Base-by-base conservation (phyloP, 1,284 basidiomycete species). In the Rhodotorula sp. region DNA sequence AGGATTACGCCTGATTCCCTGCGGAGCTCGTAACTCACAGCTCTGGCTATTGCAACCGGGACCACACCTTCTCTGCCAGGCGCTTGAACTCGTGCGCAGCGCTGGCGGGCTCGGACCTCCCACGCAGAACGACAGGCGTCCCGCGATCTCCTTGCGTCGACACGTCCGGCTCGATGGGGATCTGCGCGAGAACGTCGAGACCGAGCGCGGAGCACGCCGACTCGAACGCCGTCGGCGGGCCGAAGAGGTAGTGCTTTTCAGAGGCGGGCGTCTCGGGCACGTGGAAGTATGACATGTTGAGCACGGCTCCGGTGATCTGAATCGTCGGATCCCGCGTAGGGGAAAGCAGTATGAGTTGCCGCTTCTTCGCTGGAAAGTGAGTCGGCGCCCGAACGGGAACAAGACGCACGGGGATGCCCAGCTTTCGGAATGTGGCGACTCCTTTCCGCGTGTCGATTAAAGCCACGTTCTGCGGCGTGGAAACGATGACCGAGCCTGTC, bases 381-480 rank as follows among this genome's bases (percentile, higher is more conserved):
- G 8, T 12, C 10, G 38, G 10, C 12, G 12, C 10, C 38, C 38
- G 38, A 43, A 43, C 38, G 38, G 38, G 38, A 43, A 16, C 43
- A 45, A 8, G 31, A 76, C 82, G 68, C 62, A 95, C 93, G 0
- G 95, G 95, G 2, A 97, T 89, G 28, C 86, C 85, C 28, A 97
- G 86, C 81, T 97, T 98, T 66, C 87, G 86, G 79, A 98, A 91
- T 92, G 97, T 97, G 19, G 89, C 85, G 19, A 98, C 90, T 0
- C 97, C 95, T 78, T 97, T 95, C 63, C 91, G 86, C 1, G 95
- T 93, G 79, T 99, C 95, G 14, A 91, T 85, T 10, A 99, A 85
- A 2, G 95, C 92, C 19, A 99, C 91, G 77, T 97, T 90, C 80
- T 99, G 97, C 0, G 95, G 95, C 6, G 97, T 99, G 3, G 93